Conservation (phyloP, 1,139 yeast genomes). For the Geotrichum citri-aurantii region DNA sequence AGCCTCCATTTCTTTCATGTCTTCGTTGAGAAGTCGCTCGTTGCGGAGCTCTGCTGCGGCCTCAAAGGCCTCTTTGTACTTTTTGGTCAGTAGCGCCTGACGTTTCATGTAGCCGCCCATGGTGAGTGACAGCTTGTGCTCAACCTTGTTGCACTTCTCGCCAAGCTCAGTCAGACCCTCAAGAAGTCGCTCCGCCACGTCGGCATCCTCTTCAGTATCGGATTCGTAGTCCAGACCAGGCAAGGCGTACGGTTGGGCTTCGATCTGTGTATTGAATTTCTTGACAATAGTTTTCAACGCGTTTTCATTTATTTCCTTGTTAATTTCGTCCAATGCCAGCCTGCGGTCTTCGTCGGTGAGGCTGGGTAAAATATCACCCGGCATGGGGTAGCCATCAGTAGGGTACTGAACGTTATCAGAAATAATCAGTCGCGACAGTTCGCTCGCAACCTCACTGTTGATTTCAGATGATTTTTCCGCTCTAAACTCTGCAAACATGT, state of each 20-base stretch:
- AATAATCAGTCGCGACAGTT: conserved; percentile 39
- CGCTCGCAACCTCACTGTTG: conserved; percentile 33
- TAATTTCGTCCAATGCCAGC: conserved; percentile 36
- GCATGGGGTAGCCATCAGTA: conserved; percentile 22
- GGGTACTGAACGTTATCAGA: conserved; percentile 46
- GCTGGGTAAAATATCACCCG: not conserved
- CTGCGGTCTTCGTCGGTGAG: conserved; percentile 36
- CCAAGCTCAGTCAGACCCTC: conserved; percentile 28
- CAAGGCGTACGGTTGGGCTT: conserved; percentile 14
- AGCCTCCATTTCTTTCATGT: conserved; percentile 35
- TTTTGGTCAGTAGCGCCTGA: conserved; percentile 31
- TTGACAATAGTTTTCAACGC: conserved; percentile 7
- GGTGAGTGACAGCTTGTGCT: conserved; percentile 33
- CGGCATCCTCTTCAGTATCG: conserved; percentile 12
- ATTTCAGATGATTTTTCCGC: conserved; percentile 9
- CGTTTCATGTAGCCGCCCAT: conserved; percentile 39
- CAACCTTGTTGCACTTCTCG: conserved; percentile 34
- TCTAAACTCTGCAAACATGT: conserved; percentile 1
- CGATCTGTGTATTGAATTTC: conserved; percentile 19
- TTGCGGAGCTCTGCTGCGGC: conserved; percentile 32
- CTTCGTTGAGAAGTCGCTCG: conserved; percentile 28
- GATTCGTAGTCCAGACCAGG: conserved; percentile 13
- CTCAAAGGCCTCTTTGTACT: conserved; percentile 29
- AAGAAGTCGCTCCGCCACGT: conserved; percentile 20
- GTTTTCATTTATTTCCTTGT: conserved; percentile 26